Conservation (phyloP, 202 grass and related monocot genomes). For the Elaeis oleifera region DNA sequence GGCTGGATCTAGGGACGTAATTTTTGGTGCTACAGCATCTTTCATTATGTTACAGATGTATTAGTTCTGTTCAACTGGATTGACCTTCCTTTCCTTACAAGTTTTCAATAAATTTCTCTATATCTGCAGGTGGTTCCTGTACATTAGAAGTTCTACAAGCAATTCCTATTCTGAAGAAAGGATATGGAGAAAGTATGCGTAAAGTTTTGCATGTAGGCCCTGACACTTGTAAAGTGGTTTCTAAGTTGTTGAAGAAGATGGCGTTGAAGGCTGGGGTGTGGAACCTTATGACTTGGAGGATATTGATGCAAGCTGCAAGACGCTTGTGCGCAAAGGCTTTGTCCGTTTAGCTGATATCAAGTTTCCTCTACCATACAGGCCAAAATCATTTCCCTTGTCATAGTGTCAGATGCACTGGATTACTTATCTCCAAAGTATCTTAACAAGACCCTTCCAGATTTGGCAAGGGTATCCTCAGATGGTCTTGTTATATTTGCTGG, state of each 20-base stretch:
- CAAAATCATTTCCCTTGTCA: slow-evolving; percentile 92
- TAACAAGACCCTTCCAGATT: slow-evolving; percentile 86
- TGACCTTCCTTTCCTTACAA: no score
- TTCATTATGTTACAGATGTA: no score
- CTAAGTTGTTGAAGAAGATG: slow-evolving; percentile 75
- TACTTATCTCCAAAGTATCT: slow-evolving; percentile 91
- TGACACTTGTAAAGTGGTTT: slow-evolving; percentile 85
- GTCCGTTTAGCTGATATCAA: slow-evolving; percentile 85
- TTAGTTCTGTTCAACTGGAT: no score
- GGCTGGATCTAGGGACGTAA: no score
- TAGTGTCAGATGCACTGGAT: slow-evolving; percentile 92
- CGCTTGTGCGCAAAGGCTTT: slow-evolving; percentile 92
- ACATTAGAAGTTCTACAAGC: slow-evolving; percentile 72
- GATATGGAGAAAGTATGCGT: slow-evolving; percentile 57
- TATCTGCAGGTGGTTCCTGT: slow-evolving; percentile 58
- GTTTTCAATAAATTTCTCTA: slow-evolving; percentile 12
- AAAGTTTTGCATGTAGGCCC: slow-evolving; percentile 92
- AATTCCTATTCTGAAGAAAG: slow-evolving; percentile 87
- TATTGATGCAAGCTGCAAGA: slow-evolving; percentile 82
- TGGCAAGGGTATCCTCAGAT: slow-evolving; percentile 76
- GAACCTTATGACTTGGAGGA: slow-evolving; percentile 99
- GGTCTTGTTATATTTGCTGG: slow-evolving; percentile 91
- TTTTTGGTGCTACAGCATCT: no score
- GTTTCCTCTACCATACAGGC: slow-evolving; percentile 81
- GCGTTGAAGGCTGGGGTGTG: slow-evolving; percentile 75